Percentiles rank a stretch among this genome's conserved stretches.
Conservation (phyloP, 108 stramenopile genomes). For the Aurantiochytrium sp. region DNA sequence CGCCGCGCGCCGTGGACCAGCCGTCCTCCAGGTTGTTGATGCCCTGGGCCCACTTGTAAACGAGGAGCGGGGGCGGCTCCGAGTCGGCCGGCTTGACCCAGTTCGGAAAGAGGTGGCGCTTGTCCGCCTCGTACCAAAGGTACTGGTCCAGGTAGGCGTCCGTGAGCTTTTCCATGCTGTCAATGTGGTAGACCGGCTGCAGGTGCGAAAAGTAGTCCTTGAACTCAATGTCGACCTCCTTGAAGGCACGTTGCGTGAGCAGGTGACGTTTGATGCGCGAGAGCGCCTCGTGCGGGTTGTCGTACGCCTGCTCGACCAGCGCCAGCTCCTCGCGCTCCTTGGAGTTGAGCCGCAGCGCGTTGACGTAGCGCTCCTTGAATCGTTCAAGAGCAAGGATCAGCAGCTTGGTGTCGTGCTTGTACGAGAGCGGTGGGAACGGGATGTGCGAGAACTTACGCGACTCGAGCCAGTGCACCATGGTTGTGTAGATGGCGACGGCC, state of each 20-base stretch:
- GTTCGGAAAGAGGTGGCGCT: conserved; percentile 89
- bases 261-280: conserved; percentile 96
- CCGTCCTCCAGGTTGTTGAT: conserved; percentile 93
- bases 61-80: conserved; percentile 95
- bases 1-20: conserved; percentile 88
- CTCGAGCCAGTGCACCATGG: conserved; percentile 99
- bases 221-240: conserved; percentile 97
- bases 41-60: conserved; percentile 99
- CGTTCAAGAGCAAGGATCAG: conserved; percentile 97
- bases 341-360: conserved; percentile 87
- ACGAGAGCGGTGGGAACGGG: conserved; percentile 95
- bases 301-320: conserved; percentile 96
- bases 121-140: conserved; percentile 98
- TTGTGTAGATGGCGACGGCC: conserved; percentile 99
- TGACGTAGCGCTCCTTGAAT: conserved; percentile 92
- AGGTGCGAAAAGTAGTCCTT: conserved; percentile 97
- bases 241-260: conserved; percentile 96
- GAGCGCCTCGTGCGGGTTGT: conserved; percentile 98
- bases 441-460: conserved; percentile 95
- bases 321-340: conserved; percentile 93
- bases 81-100: conserved; percentile 97
- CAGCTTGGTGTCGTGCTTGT: conserved; percentile 99
- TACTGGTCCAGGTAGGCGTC: conserved; percentile 99
- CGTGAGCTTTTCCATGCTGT: conserved; percentile 97
- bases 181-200: conserved; percentile 92